Percentiles rank a stretch among this genome's conserved stretches.
Evolutionary conservation across 768 basidiomycete genomes (phyloP).

Genomic region (Atractiella rhizophila): DNA sequence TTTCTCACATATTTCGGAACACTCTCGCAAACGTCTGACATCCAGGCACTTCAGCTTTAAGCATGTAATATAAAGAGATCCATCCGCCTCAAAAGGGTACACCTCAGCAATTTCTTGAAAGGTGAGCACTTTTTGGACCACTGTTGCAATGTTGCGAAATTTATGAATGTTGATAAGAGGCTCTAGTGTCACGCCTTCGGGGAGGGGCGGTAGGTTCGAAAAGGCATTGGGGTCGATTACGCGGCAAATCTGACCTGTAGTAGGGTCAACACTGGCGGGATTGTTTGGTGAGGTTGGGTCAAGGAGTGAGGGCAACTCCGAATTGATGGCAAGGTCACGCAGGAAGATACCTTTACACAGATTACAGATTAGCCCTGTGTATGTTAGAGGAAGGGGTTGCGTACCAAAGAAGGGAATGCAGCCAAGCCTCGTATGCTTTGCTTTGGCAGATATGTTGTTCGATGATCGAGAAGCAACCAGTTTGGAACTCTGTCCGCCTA

Average conservation of each 20-base stretch:
- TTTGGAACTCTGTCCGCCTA: not conserved
- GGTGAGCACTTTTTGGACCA: conserved; percentile 7
- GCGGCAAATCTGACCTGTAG: conserved; percentile 1
- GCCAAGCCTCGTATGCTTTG: conserved; percentile 1
- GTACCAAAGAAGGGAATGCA: conserved; percentile 15
- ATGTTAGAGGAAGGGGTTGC: not conserved
- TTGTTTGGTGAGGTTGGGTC: conserved; percentile 13
- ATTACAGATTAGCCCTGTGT: too few species aligned
- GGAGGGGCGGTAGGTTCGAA: conserved; percentile 8
- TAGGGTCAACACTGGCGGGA: conserved; percentile 7
- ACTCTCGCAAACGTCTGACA: not conserved
- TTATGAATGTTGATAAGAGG: conserved; percentile 19
- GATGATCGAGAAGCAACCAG: not conserved
- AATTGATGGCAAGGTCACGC: conserved; percentile 11
- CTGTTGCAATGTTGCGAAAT: conserved; percentile 10
- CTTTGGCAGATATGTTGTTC: not conserved
- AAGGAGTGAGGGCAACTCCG: conserved; percentile 16
- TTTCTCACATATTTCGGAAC: conserved; percentile 3
- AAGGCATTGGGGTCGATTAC: conserved; percentile 10
- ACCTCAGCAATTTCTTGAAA: conserved; percentile 12
- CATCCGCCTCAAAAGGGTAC: conserved; percentile 9
- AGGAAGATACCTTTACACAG: conserved; percentile 12
- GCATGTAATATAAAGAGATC: conserved; percentile 9
- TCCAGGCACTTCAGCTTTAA: conserved; percentile 10
- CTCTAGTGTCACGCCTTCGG: conserved; percentile 1